Conservation (phyloP, 2,329 filamentous ascomycete species). For the Fusarium musae region DNA sequence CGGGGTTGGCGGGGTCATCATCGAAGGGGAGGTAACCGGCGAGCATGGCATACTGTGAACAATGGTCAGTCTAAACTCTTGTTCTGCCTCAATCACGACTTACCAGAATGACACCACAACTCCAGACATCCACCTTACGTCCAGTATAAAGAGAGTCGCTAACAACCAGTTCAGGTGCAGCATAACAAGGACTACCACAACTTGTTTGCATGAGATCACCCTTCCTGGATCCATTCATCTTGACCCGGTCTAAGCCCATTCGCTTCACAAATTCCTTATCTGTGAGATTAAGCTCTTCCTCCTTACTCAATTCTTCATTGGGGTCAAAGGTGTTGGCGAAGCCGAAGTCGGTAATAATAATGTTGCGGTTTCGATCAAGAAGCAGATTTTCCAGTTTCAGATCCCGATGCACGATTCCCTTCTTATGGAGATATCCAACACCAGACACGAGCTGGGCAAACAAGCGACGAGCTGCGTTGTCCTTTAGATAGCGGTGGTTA, state of each 20-base stretch:
- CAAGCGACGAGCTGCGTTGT: conserved; percentile 86
- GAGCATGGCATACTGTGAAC: conserved; percentile 92
- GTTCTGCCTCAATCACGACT: conserved; percentile 50
- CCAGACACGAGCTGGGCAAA: conserved; percentile 97
- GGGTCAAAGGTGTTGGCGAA: conserved; percentile 98
- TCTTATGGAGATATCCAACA: conserved; percentile 97
- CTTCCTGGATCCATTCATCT: conserved; percentile 78
- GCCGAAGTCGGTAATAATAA: conserved; percentile 99
- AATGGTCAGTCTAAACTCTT: conserved; percentile 18
- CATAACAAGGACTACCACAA: conserved; percentile 97
- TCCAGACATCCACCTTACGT: conserved; percentile 98
- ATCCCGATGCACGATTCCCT: conserved; percentile 97
- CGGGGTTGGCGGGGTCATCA: conserved; percentile 96
- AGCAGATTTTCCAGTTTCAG: conserved; percentile 96
- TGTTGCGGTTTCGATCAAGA: conserved; percentile 95
- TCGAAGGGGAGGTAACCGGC: conserved; percentile 98
- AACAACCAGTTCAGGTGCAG: conserved; percentile 94
- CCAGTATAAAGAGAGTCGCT: conserved; percentile 98
- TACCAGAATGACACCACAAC: conserved; percentile 97
- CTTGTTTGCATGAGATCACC: conserved; percentile 99
- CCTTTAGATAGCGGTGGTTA: conserved; percentile 95
- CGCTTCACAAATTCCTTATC: conserved; percentile 91
- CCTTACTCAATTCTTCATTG: conserved; percentile 85
- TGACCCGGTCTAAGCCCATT: conserved; percentile 83
- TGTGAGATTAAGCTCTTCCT: conserved; percentile 86